A percentile compares a stretch with the other conserved stretches of the same genome.
phyloP scores from a whole-genome alignment of 2,329 filamentous ascomycete species.

The Talaromyces albobiverticillius region DNA sequence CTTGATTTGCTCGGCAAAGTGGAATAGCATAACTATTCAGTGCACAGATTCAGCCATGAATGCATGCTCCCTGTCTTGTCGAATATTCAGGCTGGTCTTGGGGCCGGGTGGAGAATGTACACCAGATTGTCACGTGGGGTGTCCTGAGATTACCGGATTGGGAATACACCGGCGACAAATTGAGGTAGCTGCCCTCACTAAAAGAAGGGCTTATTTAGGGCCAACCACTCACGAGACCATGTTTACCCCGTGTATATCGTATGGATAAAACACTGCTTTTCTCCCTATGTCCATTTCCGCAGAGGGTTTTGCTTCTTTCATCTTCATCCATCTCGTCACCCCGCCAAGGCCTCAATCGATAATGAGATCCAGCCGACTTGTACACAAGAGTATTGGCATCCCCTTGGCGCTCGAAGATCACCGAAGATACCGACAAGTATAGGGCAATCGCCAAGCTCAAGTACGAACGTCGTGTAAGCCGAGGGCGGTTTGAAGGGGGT shows the following conservation, averaged over 20 bases:
- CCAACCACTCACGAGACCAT: neutral
- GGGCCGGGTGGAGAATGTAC: conserved; percentile 4
- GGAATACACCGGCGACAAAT: conserved; percentile 7
- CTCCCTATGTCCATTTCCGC: neutral
- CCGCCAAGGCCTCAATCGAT: neutral
- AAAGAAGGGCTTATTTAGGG: neutral
- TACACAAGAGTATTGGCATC: neutral
- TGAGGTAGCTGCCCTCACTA: conserved; percentile 3
- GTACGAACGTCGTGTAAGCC: conserved; percentile 6
- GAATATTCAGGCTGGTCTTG: neutral
- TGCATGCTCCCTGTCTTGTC: neutral
- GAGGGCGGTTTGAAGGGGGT: neutral
- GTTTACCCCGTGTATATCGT: too few species aligned
- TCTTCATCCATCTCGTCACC: neutral
- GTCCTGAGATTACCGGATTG: neutral
- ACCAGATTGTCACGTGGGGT: conserved; percentile 10
- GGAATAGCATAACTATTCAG: neutral
- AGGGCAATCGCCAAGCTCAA: conserved; percentile 1
- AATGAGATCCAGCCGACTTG: neutral
- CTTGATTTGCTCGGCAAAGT: conserved; percentile 7
- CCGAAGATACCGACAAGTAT: neutral
- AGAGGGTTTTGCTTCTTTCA: neutral
- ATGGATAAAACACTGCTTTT: neutral
- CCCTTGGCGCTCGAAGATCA: conserved; percentile 9
- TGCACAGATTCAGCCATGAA: neutral